Percentiles rank a stretch among this genome's conserved stretches.
These are phyloP conservation scores for Xanthoconium purpureum DNA, from an alignment of 768 basidiomycete species.

Conservation along the genomic window DNA sequence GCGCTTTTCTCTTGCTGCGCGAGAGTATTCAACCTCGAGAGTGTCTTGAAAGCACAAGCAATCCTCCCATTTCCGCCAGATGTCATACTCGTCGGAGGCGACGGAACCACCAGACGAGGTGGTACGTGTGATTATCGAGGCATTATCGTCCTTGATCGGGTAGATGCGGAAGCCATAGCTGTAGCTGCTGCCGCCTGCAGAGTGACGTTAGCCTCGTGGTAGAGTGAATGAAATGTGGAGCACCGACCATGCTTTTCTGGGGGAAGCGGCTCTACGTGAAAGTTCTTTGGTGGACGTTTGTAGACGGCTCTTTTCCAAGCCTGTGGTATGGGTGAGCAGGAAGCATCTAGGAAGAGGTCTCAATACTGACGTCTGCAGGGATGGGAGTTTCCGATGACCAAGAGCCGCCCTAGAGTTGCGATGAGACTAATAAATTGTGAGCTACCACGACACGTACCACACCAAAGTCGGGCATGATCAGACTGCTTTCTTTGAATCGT, in stretches of 20 bases:
- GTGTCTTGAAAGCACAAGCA: conserved; percentile 72
- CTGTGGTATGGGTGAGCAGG: conserved; percentile 32
- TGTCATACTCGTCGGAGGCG: conserved; percentile 54
- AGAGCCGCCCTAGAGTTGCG: conserved; percentile 5
- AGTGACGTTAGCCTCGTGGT: neutral
- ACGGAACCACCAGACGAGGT: conserved; percentile 38
- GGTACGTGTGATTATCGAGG: conserved; percentile 16
- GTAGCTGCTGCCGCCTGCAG: conserved; percentile 50
- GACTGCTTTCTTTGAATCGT: neutral
- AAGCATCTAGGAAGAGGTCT: neutral
- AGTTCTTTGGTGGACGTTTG: conserved; percentile 54
- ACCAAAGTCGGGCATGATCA: conserved; percentile 2
- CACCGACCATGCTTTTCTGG: conserved; percentile 56
- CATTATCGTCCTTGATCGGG: conserved; percentile 39
- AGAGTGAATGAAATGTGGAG: neutral
- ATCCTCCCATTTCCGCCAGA: conserved; percentile 83
- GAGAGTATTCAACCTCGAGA: conserved; percentile 62
- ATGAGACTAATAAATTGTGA: neutral
- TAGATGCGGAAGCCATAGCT: conserved; percentile 63
- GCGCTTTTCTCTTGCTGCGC: conserved; percentile 64
- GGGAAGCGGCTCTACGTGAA: conserved; percentile 55
- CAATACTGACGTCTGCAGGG: conserved; percentile 27
- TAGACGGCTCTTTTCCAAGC: conserved; percentile 60
- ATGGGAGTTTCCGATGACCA: conserved; percentile 7
- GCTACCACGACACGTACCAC: conserved; percentile 10